Base-by-base conservation (phyloP, 371 early-diverging fungal species). In the Dinochytrium kinnereticum region DNA sequence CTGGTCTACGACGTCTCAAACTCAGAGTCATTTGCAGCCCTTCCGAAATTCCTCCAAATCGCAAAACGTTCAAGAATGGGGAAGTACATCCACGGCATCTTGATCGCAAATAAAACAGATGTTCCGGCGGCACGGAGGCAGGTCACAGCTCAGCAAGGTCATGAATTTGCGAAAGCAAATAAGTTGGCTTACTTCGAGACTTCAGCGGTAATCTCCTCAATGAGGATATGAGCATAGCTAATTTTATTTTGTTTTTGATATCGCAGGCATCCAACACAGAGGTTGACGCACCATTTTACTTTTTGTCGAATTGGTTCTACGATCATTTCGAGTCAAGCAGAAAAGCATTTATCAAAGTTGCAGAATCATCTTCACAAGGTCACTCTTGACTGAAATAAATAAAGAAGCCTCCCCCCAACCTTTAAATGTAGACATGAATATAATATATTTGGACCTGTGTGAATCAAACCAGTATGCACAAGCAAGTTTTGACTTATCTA, bases 241-340 rank as follows among this genome's bases (percentile, higher is more conserved):
- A 26, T 2, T 44, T 31, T 36, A 24, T 15, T 15, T 55, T 30
- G 30, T 28, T 38, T 37, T 10, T 53, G 33, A 38, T 28, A 28
- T 1, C 59, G 0, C 10, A 82, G 83, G 83, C 83, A 33, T 68
- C 68, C 28, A 80, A 80, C 61, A 37, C 64, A 21, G 81, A 84
- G 30, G 80, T 82, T 26, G 84, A 84, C 15, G 82, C 84, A 1
- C 84, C 84, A 17, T 84, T 84, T 59, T 84, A 82, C 69, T 84
- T 73, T 66, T 30, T 82, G 3, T 77, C 84, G 2, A 74, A 73
- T 49, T 70, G 73, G 49, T 79, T 81, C 51, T 57, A 81, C 57
- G 82, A 74, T 1, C 70, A 69, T 50, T 74, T 51, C 33, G 74
- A 74, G 37, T 26, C 69, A 1, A 31, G 69, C 7, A 21, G 69